Evolutionary conservation across 2,329 filamentous ascomycete species (phyloP), one percentile per base, ranked within the genome.

Genomic region (Trematosphaeria pertusa): DNA sequence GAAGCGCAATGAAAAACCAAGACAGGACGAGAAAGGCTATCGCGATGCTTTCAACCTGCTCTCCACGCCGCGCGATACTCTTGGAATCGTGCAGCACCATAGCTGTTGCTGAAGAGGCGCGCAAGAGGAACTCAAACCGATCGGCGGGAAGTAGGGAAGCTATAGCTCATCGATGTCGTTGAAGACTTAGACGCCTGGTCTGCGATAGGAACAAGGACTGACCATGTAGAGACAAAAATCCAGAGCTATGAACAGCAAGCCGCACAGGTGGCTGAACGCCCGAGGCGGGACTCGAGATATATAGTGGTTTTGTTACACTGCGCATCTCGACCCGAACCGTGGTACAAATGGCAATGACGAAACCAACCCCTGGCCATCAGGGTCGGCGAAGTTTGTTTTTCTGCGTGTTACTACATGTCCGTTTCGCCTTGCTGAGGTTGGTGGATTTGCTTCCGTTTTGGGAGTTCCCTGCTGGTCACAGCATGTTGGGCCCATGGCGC

Each of bases 1-100:
- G 63, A 6, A 76, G 56, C 1, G 62, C 37, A 6, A 76, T 61
- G 35, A 74, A 69, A 30, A 72, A 21, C 68, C 73, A 76, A 15
- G 73, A 55, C 2, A 71, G 40, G 2, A 51, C 50, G 17, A 76
- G 54, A 43, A 73, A 74, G n/a, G 58, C 59, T 31, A 72, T 67
- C 1, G 60, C 62, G 15, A 72, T 58, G 3, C 53, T 58, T 36
- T 59, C 22, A 19, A 63, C 43, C 19, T 58, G 57, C 31, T 59
- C 43, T 14, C 61, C 62, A 6, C 61, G 59, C 14, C 38, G 46
- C 7, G 56, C 41, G 10, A 69, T 22, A 6, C 52, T 51, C 4
- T 47, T 38, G 14, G 45, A 18, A 37, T 52, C 51, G 43, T 64
- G 62, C 11, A 14, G 6, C 4, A 53, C 54, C 67, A 70, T 69